Conservation (phyloP, 495 filamentous ascomycete genomes). For the Neurospora sp. region DNA sequence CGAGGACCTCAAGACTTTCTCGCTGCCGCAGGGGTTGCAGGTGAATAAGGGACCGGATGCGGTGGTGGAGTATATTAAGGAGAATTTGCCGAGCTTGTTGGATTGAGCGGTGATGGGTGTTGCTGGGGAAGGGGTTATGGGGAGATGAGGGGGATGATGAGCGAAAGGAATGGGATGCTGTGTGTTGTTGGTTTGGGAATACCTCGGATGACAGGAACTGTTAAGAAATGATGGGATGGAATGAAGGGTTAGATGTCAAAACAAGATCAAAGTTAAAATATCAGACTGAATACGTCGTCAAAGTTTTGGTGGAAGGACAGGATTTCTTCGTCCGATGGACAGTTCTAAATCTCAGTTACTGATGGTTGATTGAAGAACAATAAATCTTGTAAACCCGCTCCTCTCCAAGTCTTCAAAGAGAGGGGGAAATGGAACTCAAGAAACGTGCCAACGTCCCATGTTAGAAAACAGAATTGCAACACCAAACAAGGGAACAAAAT, state of each 20-base stretch:
- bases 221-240: not conserved
- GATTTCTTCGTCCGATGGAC: no score
- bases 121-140: not conserved
- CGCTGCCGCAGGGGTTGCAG: conserved; percentile 54
- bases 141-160: no score
- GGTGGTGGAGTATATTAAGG: conserved; percentile 53
- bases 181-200: not conserved
- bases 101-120: conserved; percentile 7
- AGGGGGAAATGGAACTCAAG: not conserved
- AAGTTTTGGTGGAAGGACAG: no score
- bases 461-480: not conserved
- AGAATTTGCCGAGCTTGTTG: conserved; percentile 45
- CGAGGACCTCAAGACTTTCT: conserved; percentile 43
- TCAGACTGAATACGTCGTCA: not conserved
- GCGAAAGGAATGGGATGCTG: not conserved
- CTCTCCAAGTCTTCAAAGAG: not conserved
- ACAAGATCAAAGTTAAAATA: not conserved
- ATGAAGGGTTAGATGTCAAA: no score
- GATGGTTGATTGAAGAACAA: no score
- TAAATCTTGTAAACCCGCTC: not conserved
- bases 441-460: not conserved
- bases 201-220: not conserved
- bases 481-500: not conserved
- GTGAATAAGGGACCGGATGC: conserved; percentile 55
- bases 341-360: no score